phyloP scores from a whole-genome alignment of 1,139 yeast genomes.

The Geotrichum reessii region DNA sequence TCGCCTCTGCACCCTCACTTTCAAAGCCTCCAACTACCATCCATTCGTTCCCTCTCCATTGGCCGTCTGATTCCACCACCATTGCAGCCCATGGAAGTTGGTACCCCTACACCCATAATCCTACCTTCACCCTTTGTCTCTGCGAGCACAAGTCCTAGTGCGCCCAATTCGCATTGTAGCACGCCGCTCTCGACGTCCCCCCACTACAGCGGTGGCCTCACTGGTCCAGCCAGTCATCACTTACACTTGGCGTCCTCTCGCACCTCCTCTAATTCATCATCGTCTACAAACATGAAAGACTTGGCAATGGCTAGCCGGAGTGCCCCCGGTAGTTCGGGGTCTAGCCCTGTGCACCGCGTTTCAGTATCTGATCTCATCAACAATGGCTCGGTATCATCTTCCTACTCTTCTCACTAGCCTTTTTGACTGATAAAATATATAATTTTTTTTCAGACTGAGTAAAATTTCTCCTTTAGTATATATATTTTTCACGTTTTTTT shows the following conservation, averaged over 20 bases:
- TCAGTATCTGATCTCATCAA: slow-evolving; percentile 25
- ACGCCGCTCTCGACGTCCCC: slow-evolving; percentile 9
- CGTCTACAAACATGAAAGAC: slow-evolving; percentile 7
- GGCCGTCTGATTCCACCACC: slow-evolving; percentile 37
- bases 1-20: not conserved
- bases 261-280: slow-evolving; percentile 4
- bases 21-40: slow-evolving; percentile 36
- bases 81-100: slow-evolving; percentile 34
- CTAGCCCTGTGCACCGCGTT: slow-evolving; percentile 17
- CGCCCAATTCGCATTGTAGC: not conserved
- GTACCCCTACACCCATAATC: slow-evolving; percentile 17
- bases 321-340: slow-evolving; percentile 10
- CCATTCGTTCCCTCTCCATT: slow-evolving; percentile 37
- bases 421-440: too few species aligned
- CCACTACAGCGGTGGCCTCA: slow-evolving; percentile 1
- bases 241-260: not conserved
- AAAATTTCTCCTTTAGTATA: not conserved
- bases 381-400: not conserved
- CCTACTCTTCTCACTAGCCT: not conserved
- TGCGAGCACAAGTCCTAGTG: not conserved
- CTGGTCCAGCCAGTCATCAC: slow-evolving; percentile 1
- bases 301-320: slow-evolving; percentile 11
- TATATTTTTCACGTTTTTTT: not conserved
- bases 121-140: slow-evolving; percentile 11
- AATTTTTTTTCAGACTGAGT: too few species aligned